Conservation (phyloP, 1,284 basidiomycete genomes). For the Ceratobasidium sp. region DNA sequence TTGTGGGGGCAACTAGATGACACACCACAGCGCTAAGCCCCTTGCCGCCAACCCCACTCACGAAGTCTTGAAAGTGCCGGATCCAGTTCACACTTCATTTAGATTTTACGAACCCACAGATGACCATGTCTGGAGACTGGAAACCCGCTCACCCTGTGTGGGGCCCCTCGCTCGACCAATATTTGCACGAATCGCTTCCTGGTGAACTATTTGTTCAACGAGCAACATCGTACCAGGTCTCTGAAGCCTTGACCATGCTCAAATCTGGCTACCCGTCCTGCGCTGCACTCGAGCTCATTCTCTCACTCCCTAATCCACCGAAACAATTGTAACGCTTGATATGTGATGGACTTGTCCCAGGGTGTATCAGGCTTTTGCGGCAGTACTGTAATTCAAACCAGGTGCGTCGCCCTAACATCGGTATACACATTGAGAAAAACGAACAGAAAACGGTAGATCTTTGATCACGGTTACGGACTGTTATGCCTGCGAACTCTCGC, state of each 20-base stretch:
- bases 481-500: background rate
- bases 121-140: background rate
- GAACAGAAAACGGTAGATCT: background rate
- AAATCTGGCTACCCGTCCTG: background rate
- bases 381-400: background rate
- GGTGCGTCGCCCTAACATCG: background rate
- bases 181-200: background rate
- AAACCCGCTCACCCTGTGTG: background rate
- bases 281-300: background rate
- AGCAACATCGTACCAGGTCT: background rate
- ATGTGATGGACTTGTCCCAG: background rate
- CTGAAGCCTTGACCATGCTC: background rate
- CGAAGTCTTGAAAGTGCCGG: too few relatives aligned
- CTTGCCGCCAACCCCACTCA: too few relatives aligned
- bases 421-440: background rate
- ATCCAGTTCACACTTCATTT: too few relatives aligned
- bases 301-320: background rate
- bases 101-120: too few relatives aligned
- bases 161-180: background rate
- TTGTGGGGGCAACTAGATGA: too few relatives aligned
- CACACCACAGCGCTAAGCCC: too few relatives aligned
- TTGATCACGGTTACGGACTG: background rate
- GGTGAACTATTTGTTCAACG: background rate
- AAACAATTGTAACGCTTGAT: background rate
- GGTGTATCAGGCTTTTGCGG: background rate